phyloP scores from a whole-genome alignment of 176 grass and related monocot species.

The Eragrostis nindensis region DNA sequence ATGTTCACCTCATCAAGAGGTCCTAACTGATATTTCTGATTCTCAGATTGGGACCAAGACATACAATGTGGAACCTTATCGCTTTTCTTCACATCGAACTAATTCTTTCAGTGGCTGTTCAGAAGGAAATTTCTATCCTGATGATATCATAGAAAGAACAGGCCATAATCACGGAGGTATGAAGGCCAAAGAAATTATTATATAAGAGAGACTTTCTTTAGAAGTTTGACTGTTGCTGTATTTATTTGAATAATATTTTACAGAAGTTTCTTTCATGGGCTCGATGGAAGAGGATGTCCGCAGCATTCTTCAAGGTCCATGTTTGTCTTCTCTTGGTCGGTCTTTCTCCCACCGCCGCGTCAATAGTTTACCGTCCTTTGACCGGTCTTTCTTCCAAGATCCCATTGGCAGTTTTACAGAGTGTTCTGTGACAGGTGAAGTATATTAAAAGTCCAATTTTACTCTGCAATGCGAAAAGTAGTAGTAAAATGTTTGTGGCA shows the following conservation, averaged over 20 bases:
- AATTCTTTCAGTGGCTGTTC: slow-evolving; percentile 25
- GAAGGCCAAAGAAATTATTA: neutral
- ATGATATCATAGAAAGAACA: slow-evolving; percentile 39
- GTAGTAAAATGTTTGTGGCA: neutral
- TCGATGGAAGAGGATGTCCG: slow-evolving; percentile 38
- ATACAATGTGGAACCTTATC: slow-evolving; percentile 30
- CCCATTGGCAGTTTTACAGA: slow-evolving; percentile 25
- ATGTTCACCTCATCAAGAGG: slow-evolving; percentile 38
- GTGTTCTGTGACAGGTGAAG: slow-evolving; percentile 45
- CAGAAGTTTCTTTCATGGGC: slow-evolving; percentile 37
- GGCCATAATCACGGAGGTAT: slow-evolving; percentile 39
- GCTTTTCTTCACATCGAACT: slow-evolving; percentile 5
- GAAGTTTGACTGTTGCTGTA: neutral
- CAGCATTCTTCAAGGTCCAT: slow-evolving; percentile 43
- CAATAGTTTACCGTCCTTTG: slow-evolving; percentile 53
- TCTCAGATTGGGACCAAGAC: slow-evolving; percentile 10
- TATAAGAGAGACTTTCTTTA: neutral
- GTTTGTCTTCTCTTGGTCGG: slow-evolving; percentile 18
- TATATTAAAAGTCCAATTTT: slow-evolving; percentile 10
- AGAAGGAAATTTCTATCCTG: slow-evolving; percentile 43
- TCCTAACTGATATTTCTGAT: slow-evolving; percentile 35
- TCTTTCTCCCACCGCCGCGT: slow-evolving; percentile 45
- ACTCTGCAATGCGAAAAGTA: neutral
- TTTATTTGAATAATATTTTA: slow-evolving; percentile 6
- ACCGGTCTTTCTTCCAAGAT: slow-evolving; percentile 44